Conservation (phyloP, 179 eudicot genomes). For the Patellifolia procumbens region DNA sequence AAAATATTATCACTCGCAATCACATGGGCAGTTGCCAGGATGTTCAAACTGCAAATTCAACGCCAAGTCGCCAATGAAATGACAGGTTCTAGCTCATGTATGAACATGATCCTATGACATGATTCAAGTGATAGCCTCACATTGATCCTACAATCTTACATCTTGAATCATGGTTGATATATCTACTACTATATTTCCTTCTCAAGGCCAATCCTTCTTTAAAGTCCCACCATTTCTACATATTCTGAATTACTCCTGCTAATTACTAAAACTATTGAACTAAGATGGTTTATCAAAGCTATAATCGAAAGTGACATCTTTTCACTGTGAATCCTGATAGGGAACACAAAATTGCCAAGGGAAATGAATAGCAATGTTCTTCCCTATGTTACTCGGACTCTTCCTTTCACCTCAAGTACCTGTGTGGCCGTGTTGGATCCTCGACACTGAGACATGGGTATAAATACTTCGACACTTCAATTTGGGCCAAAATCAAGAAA, state of each 20-base stretch:
- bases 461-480: no score
- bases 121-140: constrained; percentile 5
- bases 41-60: background rate
- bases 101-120: constrained; percentile 27
- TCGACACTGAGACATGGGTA: no score
- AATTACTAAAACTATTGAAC: background rate
- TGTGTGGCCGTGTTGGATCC: no score
- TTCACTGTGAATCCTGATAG: background rate
- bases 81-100: background rate
- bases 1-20: background rate
- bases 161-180: background rate
- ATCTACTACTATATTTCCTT: background rate
- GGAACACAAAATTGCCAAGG: background rate
- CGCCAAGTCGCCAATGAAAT: background rate
- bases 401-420: no score
- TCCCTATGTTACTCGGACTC: no score
- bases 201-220: background rate
- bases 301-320: background rate
- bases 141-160: background rate
- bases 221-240: background rate
- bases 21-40: constrained; percentile 8
- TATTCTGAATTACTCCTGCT: background rate
- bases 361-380: background rate
- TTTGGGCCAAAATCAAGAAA: no score
- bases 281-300: background rate